Conservation (phyloP, 441 rosid genomes). For the Rhodomyrtus psidioides region DNA sequence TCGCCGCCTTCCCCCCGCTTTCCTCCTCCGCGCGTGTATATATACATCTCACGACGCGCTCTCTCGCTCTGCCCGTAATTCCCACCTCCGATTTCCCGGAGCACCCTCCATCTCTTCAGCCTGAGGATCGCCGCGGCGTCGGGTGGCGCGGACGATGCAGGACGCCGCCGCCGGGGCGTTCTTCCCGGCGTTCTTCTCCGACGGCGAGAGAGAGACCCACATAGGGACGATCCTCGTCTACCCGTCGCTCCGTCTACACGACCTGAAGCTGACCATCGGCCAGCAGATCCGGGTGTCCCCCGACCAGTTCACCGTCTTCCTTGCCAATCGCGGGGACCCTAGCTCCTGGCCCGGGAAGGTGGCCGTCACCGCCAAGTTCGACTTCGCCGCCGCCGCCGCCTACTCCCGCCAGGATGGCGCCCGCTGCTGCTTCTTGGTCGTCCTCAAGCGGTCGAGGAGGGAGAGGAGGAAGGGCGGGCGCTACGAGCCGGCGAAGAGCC, state of each 20-base stretch:
- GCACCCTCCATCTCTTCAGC: neutral
- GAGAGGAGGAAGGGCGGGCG: constrained; percentile 8
- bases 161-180: neutral
- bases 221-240: constrained; percentile 24
- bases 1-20: neutral
- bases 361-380: constrained; percentile 24
- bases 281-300: constrained; percentile 35
- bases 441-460: constrained; percentile 27
- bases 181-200: constrained; percentile 33
- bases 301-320: constrained; percentile 29
- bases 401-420: constrained; percentile 11
- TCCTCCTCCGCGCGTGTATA: neutral
- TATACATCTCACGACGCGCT: neutral
- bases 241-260: constrained; percentile 22
- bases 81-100: no score
- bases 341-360: constrained; percentile 6
- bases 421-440: constrained; percentile 24
- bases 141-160: neutral
- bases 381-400: constrained; percentile 23
- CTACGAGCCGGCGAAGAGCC: neutral
- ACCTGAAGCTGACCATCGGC: constrained; percentile 21
- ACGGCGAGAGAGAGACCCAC: constrained; percentile 35
- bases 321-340: constrained; percentile 6
- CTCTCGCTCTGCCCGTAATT: neutral
- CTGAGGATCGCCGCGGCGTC: neutral